A percentile compares a stretch with the other conserved stretches of the same genome.
phyloP scores from a whole-genome alignment of 2,329 filamentous ascomycete genomes.

The Aspergillus sp. region DNA sequence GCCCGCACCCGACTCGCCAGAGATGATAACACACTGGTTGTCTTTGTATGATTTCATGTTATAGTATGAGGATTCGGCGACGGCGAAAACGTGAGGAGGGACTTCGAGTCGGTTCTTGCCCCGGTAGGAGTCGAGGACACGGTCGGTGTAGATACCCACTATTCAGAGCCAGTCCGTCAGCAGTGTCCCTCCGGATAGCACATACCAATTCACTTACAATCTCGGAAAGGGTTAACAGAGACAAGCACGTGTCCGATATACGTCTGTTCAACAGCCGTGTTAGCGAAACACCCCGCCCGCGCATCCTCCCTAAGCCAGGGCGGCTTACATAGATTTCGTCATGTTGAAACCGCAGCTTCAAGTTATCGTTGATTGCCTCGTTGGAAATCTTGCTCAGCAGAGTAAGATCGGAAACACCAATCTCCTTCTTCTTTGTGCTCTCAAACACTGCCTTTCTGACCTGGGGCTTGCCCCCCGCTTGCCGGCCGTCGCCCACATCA shows the following conservation, averaged over 20 bases:
- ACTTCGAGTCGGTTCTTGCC: constrained; percentile 95
- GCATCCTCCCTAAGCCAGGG: constrained; percentile 20
- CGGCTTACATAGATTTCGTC: constrained; percentile 83
- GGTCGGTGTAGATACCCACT: constrained; percentile 96
- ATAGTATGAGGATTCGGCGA: constrained; percentile 95
- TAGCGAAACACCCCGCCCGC: constrained; percentile 18
- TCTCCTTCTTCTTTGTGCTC: constrained; percentile 97
- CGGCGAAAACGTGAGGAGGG: constrained; percentile 94
- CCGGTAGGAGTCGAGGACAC: constrained; percentile 89
- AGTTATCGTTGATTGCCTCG: constrained; percentile 98
- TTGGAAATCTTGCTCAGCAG: constrained; percentile 98
- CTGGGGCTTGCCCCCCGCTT: constrained; percentile 63
- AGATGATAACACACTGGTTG: constrained; percentile 99
- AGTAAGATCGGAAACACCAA: constrained; percentile 96
- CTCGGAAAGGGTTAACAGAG: constrained; percentile 96
- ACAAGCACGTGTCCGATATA: constrained; percentile 99
- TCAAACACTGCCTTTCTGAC: constrained; percentile 97
- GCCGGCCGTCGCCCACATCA: constrained; percentile 49
- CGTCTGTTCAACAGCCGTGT: constrained; percentile 58
- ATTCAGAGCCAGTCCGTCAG: constrained; percentile 41
- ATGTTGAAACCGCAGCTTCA: constrained; percentile 98
- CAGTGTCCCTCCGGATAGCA: not conserved
- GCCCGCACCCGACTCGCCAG: constrained; percentile 94
- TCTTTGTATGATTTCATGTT: constrained; percentile 99
- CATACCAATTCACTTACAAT: constrained; percentile 59